Evolutionary conservation across 2,329 filamentous ascomycete species (phyloP).

Genomic region (Fusarium cyanostomum): DNA sequence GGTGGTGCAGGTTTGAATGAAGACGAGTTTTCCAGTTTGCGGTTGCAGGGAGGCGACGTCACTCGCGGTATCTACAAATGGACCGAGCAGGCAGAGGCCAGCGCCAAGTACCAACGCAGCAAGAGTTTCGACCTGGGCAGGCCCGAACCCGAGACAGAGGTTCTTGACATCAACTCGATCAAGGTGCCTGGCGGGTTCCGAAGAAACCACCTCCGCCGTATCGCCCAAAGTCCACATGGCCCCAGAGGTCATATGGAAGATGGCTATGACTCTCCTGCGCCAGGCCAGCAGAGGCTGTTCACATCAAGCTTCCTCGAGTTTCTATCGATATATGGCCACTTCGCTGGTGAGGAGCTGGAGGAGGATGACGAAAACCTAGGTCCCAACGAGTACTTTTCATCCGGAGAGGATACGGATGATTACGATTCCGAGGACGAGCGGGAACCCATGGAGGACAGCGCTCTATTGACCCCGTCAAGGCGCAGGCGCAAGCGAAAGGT

Average conservation of each 20-base stretch:
- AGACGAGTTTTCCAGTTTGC: slow-evolving; percentile 92
- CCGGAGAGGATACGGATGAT: slow-evolving; percentile 74
- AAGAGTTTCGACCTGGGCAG: slow-evolving; percentile 86
- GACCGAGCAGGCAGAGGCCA: slow-evolving; percentile 86
- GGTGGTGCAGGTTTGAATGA: slow-evolving; percentile 59
- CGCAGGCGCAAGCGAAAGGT: slow-evolving; percentile 80
- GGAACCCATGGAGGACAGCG: slow-evolving; percentile 88
- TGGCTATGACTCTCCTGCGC: slow-evolving; percentile 47
- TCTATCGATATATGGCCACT: slow-evolving; percentile 93
- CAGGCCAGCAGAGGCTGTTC: slow-evolving; percentile 66
- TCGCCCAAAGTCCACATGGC: slow-evolving; percentile 68
- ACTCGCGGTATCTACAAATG: slow-evolving; percentile 96
- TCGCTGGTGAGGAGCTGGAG: slow-evolving; percentile 94
- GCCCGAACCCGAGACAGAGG: slow-evolving; percentile 81
- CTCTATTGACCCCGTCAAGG: slow-evolving; percentile 79
- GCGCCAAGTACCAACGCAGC: slow-evolving; percentile 76
- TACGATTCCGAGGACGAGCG: slow-evolving; percentile 71
- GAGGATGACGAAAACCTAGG: slow-evolving; percentile 92
- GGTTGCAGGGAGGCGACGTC: slow-evolving; percentile 92
- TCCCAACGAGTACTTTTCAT: slow-evolving; percentile 91
- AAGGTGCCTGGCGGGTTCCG: slow-evolving; percentile 94
- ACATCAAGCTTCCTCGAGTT: slow-evolving; percentile 97
- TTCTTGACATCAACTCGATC: slow-evolving; percentile 87
- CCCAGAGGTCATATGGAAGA: slow-evolving; percentile 47
- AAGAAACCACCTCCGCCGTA: slow-evolving; percentile 84